These are phyloP conservation scores for Pisolithus tinctorius DNA, from an alignment of 768 basidiomycete species.

Conservation along the genomic window DNA sequence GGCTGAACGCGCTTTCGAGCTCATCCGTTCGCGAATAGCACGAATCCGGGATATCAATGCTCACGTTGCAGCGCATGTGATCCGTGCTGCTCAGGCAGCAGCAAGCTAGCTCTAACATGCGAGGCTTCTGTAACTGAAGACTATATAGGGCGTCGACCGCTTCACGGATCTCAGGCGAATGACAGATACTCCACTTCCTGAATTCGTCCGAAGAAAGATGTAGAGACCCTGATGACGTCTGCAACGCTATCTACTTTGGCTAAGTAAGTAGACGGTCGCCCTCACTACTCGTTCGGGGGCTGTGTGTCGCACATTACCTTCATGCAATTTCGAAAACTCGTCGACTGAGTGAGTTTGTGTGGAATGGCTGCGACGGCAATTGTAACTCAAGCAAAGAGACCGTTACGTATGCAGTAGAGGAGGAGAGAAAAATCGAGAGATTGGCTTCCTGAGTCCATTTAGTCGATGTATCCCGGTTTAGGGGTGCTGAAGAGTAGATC, in stretches of 20 bases:
- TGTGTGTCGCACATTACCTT: too few species aligned
- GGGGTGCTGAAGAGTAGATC: too few species aligned
- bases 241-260: not conserved
- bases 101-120: slow-evolving; percentile 28
- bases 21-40: slow-evolving; percentile 80
- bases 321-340: too few species aligned
- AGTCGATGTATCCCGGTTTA: too few species aligned
- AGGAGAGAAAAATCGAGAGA: too few species aligned
- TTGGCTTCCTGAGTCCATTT: too few species aligned
- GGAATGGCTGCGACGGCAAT: too few species aligned
- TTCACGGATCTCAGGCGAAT: slow-evolving; percentile 46
- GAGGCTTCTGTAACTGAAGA: not conserved
- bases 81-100: slow-evolving; percentile 73
- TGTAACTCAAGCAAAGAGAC: too few species aligned
- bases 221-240: slow-evolving; percentile 49
- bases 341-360: too few species aligned
- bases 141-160: slow-evolving; percentile 46
- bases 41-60: slow-evolving; percentile 84
- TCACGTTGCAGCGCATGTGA: slow-evolving; percentile 62
- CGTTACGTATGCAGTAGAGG: too few species aligned
- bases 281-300: too few species aligned
- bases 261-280: not conserved
- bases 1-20: slow-evolving; percentile 58
- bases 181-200: slow-evolving; percentile 48
- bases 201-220: slow-evolving; percentile 59